Evolutionary conservation across 345 rosid species (phyloP), one percentile per base, ranked within the genome.

Genomic region (Viola odorata): DNA sequence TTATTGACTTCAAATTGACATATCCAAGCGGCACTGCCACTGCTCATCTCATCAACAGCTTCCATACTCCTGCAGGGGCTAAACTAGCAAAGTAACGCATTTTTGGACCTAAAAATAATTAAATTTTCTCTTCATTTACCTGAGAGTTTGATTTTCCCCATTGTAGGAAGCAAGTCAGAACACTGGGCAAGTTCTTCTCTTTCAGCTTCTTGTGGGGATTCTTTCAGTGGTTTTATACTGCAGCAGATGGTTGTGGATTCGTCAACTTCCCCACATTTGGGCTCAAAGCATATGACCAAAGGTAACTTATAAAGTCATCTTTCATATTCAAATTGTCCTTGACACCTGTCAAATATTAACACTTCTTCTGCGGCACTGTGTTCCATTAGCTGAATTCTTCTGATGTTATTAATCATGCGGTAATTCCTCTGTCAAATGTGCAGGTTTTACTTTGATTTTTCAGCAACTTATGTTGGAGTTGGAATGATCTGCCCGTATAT

Each of bases 371-470:
- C 8, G 44, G 32, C 8, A 0, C 11, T 58, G 14, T 58, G 50
- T 12, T 12, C 42, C 51, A 44, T 4, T 23, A 23, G 32, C 32
- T 23, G 32, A 16, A 10, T 54, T 3, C 6, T 42, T 52, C 11
- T 17, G 8, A 44, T 13, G 0, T 63, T 4, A 16, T 15, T 37
- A 37, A 8, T 42, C 45, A 6, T 0, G 23, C 50, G 13, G 15
- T 38, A 38, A 23, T 37, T 9, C 39, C 8, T 49, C 23, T 37
- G 50, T 12, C 12, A 36, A 12, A 37, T 40, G 17, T 45, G 3
- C 69, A 67, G 77, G 57, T 73, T 73, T 59, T 73, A 50, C 81
- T 89, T 89, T 60, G 76, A 73, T 58, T 73, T 73, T 72, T 73
- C 76, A 4, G 64, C 76, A 7, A 73, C 72, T 3, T 73, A 63